phyloP scores from a whole-genome alignment of 2,329 filamentous ascomycete genomes.

The Paramyrothecium sp. region DNA sequence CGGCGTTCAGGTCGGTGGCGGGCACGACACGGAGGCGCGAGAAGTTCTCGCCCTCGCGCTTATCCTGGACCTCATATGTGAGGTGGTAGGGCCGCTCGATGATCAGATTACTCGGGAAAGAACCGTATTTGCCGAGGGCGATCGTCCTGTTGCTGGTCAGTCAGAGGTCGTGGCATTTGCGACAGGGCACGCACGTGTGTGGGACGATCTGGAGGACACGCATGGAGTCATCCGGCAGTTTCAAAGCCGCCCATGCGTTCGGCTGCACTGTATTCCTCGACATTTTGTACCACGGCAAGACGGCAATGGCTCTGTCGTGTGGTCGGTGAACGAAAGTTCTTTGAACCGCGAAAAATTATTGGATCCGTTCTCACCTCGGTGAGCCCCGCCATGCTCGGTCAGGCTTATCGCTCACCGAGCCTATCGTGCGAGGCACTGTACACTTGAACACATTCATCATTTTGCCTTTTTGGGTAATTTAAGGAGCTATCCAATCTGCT shows the following conservation, averaged over 20 bases:
- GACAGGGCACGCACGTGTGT: constrained; percentile 49
- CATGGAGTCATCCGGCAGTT: constrained; percentile 57
- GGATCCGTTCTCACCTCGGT: constrained; percentile 21
- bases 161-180: constrained; percentile 3
- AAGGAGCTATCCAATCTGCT: too few relatives aligned
- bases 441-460: too few relatives aligned
- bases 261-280: constrained; percentile 40
- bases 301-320: background rate
- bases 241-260: constrained; percentile 59
- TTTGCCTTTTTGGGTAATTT: too few relatives aligned
- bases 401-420: constrained; percentile 10
- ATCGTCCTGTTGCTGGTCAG: constrained; percentile 62
- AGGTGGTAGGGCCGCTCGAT: constrained; percentile 89
- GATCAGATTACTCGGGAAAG: constrained; percentile 84
- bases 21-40: constrained; percentile 75
- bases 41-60: constrained; percentile 60
- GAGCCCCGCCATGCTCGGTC: constrained; percentile 23
- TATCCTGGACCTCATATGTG: constrained; percentile 86
- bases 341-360: constrained; percentile 18
- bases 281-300: constrained; percentile 18
- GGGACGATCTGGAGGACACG: constrained; percentile 58
- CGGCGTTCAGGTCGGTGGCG: constrained; percentile 78
- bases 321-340: background rate
- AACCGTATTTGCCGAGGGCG: constrained; percentile 88
- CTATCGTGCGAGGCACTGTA: background rate